A percentile compares a stretch with the other conserved stretches of the same genome.
Evolutionary conservation across 2,329 filamentous ascomycete species (phyloP).

Genomic region (Penicillium sp.): DNA sequence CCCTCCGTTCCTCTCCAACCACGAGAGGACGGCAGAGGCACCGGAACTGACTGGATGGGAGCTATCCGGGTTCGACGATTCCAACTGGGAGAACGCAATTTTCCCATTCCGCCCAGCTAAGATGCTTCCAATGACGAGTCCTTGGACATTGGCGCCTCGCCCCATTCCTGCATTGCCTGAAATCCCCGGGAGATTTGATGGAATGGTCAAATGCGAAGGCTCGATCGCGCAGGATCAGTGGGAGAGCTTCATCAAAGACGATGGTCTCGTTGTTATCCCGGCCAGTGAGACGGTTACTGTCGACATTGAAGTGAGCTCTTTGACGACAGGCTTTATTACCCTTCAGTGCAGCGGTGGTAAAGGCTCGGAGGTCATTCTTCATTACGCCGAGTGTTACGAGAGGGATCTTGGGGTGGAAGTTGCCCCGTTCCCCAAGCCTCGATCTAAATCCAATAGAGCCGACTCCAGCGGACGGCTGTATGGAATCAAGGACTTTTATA

Average conservation of each 20-base stretch:
- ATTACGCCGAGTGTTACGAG: slow-evolving; percentile 36
- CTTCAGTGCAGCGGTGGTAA: slow-evolving; percentile 17
- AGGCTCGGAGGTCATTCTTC: slow-evolving; percentile 22
- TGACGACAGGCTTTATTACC: slow-evolving; percentile 23
- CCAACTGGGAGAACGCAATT: slow-evolving; percentile 16
- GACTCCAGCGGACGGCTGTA: slow-evolving; percentile 17
- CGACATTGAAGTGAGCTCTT: slow-evolving; percentile 18
- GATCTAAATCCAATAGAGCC: slow-evolving; percentile 14
- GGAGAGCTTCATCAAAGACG: slow-evolving; percentile 13
- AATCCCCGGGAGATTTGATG: slow-evolving; percentile 18
- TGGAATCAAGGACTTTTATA: slow-evolving; percentile 18
- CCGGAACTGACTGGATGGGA: slow-evolving; percentile 24
- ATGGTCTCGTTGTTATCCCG: slow-evolving; percentile 2
- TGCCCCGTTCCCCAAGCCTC: slow-evolving; percentile 20
- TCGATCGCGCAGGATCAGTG: slow-evolving; percentile 13
- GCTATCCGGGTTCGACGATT: slow-evolving; percentile 22
- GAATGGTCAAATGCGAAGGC: slow-evolving; percentile 17
- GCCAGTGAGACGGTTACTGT: slow-evolving; percentile 19
- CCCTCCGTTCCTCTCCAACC: slow-evolving; percentile 33
- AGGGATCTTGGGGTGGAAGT: slow-evolving; percentile 22
- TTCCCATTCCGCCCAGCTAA: slow-evolving; percentile 24
- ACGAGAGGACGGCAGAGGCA: slow-evolving; percentile 28
- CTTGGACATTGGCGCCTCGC: slow-evolving; percentile 18
- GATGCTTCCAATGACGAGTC: slow-evolving; percentile 26
- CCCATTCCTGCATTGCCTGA: slow-evolving; percentile 24